These are phyloP conservation scores for Apophysomyces variabilis DNA, from an alignment of 371 early-diverging fungal species.

Conservation along the genomic window DNA sequence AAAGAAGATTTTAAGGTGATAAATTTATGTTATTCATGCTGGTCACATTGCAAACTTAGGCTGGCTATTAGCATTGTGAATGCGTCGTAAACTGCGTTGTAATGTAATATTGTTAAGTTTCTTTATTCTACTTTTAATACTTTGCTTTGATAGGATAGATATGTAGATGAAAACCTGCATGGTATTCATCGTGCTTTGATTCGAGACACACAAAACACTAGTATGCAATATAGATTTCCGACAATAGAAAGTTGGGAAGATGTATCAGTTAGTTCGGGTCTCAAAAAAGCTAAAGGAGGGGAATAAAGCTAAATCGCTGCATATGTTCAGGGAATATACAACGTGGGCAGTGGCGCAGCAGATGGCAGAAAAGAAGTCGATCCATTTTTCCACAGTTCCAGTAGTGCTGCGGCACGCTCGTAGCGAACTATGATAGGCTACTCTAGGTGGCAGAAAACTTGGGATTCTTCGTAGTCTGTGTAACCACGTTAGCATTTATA, in stretches of 20 bases:
- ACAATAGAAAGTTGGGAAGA: neutral
- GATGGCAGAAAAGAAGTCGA: neutral
- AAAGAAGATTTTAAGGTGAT: neutral
- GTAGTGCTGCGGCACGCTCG: neutral
- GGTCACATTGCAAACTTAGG: constrained; percentile 1
- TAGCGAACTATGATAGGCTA: no score
- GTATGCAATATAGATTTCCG: neutral
- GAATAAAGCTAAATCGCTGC: neutral
- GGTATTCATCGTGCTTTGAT: neutral
- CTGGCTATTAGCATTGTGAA: neutral
- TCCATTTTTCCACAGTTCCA: neutral
- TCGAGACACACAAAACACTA: neutral
- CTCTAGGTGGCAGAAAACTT: no score
- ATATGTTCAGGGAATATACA: neutral
- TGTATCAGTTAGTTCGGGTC: neutral
- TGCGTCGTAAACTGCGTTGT: neutral
- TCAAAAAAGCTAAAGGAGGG: neutral
- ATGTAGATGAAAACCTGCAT: no score
- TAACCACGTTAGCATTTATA: no score
- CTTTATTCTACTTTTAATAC: no score
- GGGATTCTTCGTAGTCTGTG: no score
- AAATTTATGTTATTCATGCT: neutral
- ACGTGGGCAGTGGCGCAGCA: neutral
- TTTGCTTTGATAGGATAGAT: no score
- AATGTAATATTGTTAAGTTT: no score